Evolutionary conservation across 257 asterid species (phyloP), one percentile per base, ranked within the genome.

Genomic region (Linderniella brevidens): DNA sequence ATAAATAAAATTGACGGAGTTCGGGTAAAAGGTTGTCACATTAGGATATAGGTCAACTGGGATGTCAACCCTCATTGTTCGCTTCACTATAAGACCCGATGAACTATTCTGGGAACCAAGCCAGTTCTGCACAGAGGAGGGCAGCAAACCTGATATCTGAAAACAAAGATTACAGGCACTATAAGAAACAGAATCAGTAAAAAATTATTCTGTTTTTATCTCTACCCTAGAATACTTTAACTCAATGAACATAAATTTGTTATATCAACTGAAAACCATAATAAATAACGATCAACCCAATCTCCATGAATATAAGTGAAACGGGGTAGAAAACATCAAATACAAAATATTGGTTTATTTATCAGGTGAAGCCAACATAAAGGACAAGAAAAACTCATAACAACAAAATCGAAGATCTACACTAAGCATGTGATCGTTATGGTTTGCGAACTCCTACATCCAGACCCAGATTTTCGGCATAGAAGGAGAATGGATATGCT

Each of bases 1-100:
- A 39, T 13, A 37, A 37, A 39, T 39, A 9, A 39, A 39, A 10
- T 35, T 11, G 18, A 17, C 14, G 60, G 37, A 29, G 50, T 17
- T 36, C 36, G 35, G 60, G 49, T 53, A 58, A 60, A 41, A 43
- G 53, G 19, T 47, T 4, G 56, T 39, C 85, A 90, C 99, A 66
- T 61, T 73, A 43, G 99, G 99, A 68, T 71, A 82, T 55, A 73
- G 94, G 38, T 82, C 99, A 53, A 90, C 92, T 8, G 99, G 96
- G 58, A 90, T 74, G 58, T 90, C 94, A 61, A 90, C 88, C 77
- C 99, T 69, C 60, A 90, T 60, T 41, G 94, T 73, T 49, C 78
- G 76, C 92, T 86, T 85, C 69, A 73, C 94, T 13, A 81, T 75
- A 55, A 81, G 83, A 69, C 86, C 93, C 17, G 96, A 85, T 36